Evolutionary conservation across 2,329 filamentous ascomycete genomes (phyloP).

Genomic region (Xylaria sp.): DNA sequence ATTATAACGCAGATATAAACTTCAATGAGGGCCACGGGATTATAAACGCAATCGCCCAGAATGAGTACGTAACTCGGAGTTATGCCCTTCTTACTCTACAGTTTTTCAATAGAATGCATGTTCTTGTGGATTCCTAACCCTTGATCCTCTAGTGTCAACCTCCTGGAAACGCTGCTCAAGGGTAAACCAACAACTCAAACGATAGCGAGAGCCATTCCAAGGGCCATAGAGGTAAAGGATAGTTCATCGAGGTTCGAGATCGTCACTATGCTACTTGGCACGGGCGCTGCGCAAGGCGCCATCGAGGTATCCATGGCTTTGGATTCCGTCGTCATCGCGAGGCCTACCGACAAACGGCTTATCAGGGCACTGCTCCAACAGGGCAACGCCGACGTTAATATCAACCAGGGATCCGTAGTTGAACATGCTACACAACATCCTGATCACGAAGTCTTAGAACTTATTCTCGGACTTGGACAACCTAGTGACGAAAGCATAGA

Average conservation of each 20-base stretch:
- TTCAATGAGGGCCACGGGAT: conserved; percentile 58
- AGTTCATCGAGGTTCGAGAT: conserved; percentile 52
- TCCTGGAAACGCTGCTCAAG: conserved; percentile 53
- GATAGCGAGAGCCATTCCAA: conserved; percentile 53
- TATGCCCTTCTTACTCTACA: neutral
- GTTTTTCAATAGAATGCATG: neutral
- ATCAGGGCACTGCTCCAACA: conserved; percentile 55
- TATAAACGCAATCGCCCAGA: conserved; percentile 53
- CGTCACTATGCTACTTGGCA: conserved; percentile 52
- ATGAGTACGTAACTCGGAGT: conserved; percentile 42
- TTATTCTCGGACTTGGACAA: conserved; percentile 53
- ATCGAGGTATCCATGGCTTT: conserved; percentile 52
- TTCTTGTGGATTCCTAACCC: neutral
- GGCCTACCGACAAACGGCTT: conserved; percentile 56
- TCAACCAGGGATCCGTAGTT: conserved; percentile 51
- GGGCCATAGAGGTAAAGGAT: conserved; percentile 54
- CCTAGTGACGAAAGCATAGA: conserved; percentile 52
- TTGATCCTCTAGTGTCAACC: conserved; percentile 34
- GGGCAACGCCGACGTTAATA: conserved; percentile 60
- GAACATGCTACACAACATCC: conserved; percentile 47
- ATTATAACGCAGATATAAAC: conserved; percentile 59
- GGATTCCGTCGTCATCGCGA: conserved; percentile 48
- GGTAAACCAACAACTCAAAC: conserved; percentile 54
- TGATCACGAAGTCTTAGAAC: conserved; percentile 55
- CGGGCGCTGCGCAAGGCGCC: conserved; percentile 51